Evolutionary conservation across 306 rosid genomes (phyloP).

Genomic region (Vicia sativa): DNA sequence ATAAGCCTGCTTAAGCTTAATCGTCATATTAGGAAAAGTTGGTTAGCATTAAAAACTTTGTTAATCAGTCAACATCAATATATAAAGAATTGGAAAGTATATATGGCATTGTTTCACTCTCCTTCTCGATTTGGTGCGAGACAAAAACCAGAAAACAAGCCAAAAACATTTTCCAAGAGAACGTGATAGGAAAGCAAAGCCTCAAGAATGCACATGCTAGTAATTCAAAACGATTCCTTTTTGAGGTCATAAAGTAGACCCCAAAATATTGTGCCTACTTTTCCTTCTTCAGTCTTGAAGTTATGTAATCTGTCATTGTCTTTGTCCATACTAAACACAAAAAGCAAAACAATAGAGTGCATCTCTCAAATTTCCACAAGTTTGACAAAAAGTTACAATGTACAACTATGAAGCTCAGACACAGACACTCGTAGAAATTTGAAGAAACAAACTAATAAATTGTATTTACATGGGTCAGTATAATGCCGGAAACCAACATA

Average conservation of each 20-base stretch:
- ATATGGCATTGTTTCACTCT: constrained; percentile 11
- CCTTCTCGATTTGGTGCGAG: not conserved
- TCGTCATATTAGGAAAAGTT: not conserved
- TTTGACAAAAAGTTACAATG: too few relatives aligned
- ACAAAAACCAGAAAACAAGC: constrained; percentile 11
- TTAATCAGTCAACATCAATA: not conserved
- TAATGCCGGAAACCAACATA: too few relatives aligned
- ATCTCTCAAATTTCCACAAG: too few relatives aligned
- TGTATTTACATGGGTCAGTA: too few relatives aligned
- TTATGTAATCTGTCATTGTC: too few relatives aligned
- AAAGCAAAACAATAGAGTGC: constrained; percentile 19
- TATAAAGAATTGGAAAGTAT: not conserved
- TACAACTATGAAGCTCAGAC: too few relatives aligned
- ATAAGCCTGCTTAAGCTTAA: not conserved
- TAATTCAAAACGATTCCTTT: constrained; percentile 33
- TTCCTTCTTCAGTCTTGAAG: constrained; percentile 32
- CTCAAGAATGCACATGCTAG: constrained; percentile 35
- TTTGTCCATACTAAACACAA: constrained; percentile 43
- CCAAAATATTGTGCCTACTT: constrained; percentile 37
- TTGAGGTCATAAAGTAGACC: constrained; percentile 38
- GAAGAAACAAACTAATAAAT: too few relatives aligned
- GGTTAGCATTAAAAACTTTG: not conserved
- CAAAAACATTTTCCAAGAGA: constrained; percentile 31
- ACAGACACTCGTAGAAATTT: too few relatives aligned
- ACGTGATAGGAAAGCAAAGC: not conserved